Base-by-base conservation (phyloP, 1,139 yeast genomes). In the Suhomyces kunorum region DNA sequence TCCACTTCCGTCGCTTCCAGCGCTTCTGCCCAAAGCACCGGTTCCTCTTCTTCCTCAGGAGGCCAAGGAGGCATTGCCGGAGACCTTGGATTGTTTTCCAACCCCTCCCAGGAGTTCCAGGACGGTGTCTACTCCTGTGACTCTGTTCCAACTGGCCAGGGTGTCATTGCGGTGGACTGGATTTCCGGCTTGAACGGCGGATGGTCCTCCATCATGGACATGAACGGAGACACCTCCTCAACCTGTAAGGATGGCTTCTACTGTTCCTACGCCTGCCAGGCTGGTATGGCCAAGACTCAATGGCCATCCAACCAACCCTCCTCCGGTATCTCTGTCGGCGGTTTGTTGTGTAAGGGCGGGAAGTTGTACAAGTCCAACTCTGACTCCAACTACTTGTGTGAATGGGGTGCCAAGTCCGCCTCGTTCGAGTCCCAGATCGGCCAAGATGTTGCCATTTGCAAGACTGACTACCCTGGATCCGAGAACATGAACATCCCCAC, bases 201-300 rank as follows among this genome's bases (percentile, higher is more conserved):
- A 49, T 85, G 79, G 81, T 74, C 92, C 35, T 83, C 87, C 60
- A 68, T 84, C 53, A 81, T 81, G 71, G 78, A 79, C 59, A 63
- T 71, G 55, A 62, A 76, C 50, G 86, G 85, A 57, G 74, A 80
- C 36, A 80, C 88, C 45, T 82, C 87, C 45, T 75, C 84, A 45
- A 59, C 71, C 33, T 85, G 94, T 74, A 61, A 73, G 50, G 89
- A 83, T 47, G 92, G 89, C 45, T 76, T 78, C 56, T 83, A 83
- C 76, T 85, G 94, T 66, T 85, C 92, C 43, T 85, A 85, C 61
- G 88, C 92, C 48, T 85, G 94, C 69, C 90, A 84, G 68, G 79
- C 92, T 43, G 94, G 94, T 78, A 84, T 84, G 92, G 84, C 92
- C 55, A 85, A 85, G 74, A 84, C 92, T 44, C 94, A 85, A 71